Base-by-base conservation (phyloP, 192 early-diverging fungal species). In the Dimargaris xerosporica region DNA sequence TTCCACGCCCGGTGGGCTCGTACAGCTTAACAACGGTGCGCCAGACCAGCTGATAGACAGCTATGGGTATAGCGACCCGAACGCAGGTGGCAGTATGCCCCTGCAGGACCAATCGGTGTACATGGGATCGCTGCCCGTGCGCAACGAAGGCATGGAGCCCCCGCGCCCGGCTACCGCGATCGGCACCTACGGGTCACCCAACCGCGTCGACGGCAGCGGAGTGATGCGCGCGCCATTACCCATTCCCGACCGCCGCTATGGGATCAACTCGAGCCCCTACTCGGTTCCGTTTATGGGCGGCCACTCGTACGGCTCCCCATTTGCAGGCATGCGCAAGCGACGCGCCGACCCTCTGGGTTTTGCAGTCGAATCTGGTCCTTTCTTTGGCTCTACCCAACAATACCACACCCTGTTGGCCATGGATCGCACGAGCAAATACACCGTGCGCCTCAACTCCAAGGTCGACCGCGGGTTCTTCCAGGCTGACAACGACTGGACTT, bases 381-480 rank as follows among this genome's bases (percentile, higher is more conserved):
- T 84, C 58, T 93, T 93, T 62, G 79, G 73, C 43, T 66, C 74
- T 1, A 85, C 83, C 11, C 75, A 77, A 48, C 88, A 90, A 47
- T 55, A 76, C n/a, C 69, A 76, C 53, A 79, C 79, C n/a, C 60
- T 93, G 1, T 76, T 70, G 68, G 84, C 76, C 61, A 78, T 82
- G 64, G 85, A 88, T 61, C 72, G 73, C 60, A 64, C 78, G 9
- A 72, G 51, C 63, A 85, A 78, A 13, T 82, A 79, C 66, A 73
- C 70, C 10, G 65, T 85, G 16, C 65, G 69, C 17, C 67, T 95
- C 48, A 72, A 80, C 53, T 83, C 91, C 21, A 90, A 90, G 44
- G 83, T 98, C 45, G 93, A 95, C 66, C 82, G 90, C 31, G 93
- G 93, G 16, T 96, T 96, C 73, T 94, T 95, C 61, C 70, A 94